Base-by-base conservation (phyloP, 2,329 filamentous ascomycete genomes). In the Trichoderma sp. region DNA sequence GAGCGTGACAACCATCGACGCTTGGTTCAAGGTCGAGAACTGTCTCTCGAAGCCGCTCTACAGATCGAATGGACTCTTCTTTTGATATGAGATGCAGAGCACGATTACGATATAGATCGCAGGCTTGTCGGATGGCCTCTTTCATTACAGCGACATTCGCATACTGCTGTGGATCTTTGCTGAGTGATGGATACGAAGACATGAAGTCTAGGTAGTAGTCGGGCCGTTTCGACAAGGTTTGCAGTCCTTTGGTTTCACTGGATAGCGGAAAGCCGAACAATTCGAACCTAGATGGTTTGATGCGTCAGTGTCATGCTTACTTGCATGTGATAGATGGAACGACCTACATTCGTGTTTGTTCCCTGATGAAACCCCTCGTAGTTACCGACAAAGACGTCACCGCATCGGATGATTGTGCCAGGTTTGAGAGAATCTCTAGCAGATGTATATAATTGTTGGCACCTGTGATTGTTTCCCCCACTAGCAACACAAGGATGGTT, bases 121-220 rank as follows among this genome's bases (percentile, higher is more conserved):
- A 68, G 5, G 66, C 66, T 34, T 68, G 66, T 3, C 57, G 55
- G 43, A 68, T 68, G 13, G 66, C 66, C 20, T 68, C 66, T 6
- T 68, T 68, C 66, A 68, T 68, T 32, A 61, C 28, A 20, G 66
- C n/a, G 36, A 68, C 66, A 15, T 68, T 68, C 13, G 66, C 55
- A 34, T 61, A 68, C 15, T 68, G 66, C 36, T 68, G n/a, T 3
- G 66, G 36, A 20, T 61, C 66, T 61, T 61, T 39, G 6, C 36
- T 50, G n/a, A 68, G 55, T 0, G 55, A 68, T 13, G 66, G 66
- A 50, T 23, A 61, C 28, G 66, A 68, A 34, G 66, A 68, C 66
- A 68, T 68, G 15, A 68, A 68, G 36, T 61, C 66, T 2, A 68
- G 17, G 15, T 68, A 68, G 36, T 68, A 68, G 55, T 68, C 66